A percentile compares a stretch with the other conserved stretches of the same genome.
Evolutionary conservation across 352 stramenopile species (phyloP).

Genomic region (Globisporangium spiculum): DNA sequence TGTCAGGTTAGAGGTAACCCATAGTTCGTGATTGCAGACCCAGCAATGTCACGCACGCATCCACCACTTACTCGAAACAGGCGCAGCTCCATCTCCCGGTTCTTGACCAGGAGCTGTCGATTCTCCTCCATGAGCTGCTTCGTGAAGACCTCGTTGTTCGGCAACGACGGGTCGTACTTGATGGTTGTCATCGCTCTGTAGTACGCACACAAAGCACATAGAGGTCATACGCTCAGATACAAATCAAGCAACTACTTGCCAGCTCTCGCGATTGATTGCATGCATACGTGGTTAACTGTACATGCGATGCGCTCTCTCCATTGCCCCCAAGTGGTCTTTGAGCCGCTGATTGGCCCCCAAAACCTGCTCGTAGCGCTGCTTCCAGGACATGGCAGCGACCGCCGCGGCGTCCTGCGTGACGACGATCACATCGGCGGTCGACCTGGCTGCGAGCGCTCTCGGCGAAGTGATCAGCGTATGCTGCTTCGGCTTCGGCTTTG

Average conservation of each 20-base stretch:
- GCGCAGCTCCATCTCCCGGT: slow-evolving; percentile 33
- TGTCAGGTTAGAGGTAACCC: too few relatives aligned
- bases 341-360: slow-evolving; percentile 33
- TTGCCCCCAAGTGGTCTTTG: slow-evolving; percentile 24
- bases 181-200: slow-evolving; percentile 41
- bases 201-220: neutral
- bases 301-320: slow-evolving; percentile 40
- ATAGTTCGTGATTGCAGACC: too few relatives aligned
- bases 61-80: slow-evolving; percentile 34
- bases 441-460: slow-evolving; percentile 7
- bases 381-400: slow-evolving; percentile 27
- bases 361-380: slow-evolving; percentile 40
- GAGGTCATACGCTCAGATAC: neutral
- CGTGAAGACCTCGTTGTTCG: slow-evolving; percentile 66
- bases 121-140: slow-evolving; percentile 69
- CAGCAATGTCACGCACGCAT: too few relatives aligned
- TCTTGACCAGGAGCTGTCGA: slow-evolving; percentile 32
- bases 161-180: slow-evolving; percentile 50
- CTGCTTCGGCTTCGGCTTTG: neutral
- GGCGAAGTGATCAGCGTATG: slow-evolving; percentile 10
- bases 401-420: slow-evolving; percentile 34
- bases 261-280: slow-evolving; percentile 4
- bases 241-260: neutral
- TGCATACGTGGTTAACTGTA: slow-evolving; percentile 7
- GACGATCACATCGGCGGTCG: slow-evolving; percentile 27